Base-by-base conservation (phyloP, 202 grass and related monocot genomes). In the Hordeum pubiflorum region DNA sequence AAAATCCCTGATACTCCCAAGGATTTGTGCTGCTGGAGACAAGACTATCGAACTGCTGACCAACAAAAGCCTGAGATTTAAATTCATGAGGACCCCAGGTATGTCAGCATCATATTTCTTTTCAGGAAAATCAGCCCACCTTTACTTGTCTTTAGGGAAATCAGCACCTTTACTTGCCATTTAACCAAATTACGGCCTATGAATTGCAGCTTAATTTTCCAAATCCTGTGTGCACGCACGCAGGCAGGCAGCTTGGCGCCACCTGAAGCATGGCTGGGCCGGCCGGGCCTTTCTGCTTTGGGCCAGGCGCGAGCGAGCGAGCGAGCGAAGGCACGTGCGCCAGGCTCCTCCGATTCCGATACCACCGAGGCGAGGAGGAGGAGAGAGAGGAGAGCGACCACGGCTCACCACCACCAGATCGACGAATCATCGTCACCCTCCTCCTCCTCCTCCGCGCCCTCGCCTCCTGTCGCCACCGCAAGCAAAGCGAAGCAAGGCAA, bases 331-430 rank as follows among this genome's bases (percentile, higher is more conserved):
- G 3, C 65, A 24, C n/a, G 32, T 22, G 67, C 66, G 8, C 11
- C 18, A 68, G 17, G 26, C 61, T 31, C 29, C 34, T 62, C 11
- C 29, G 50, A 31, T 33, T 63, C 68, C 86, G 81, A 79, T 87
- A 74, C 80, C 65, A 87, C 80, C 67, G 80, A 87, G 85, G 59
- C 13, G 69, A 43, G 54, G 23, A 77, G 58, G 34, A 66, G 64
- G 43, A 11, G 34, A 69, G 20, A 38, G 34, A 66, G 64, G 43
- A 11, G 34, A 69, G 20, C 36, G 64, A 29, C 40, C 40, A 56
- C 15, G 31, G 36, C 66, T 21, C 20, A 38, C 9, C 10, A 23
- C 43, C 43, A 46, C 15, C 44, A 32, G 43, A 81, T 69, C 55
- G 20, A 79, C 60, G 72, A 86, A 52, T 63, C 69, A 71, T 24